phyloP scores from a whole-genome alignment of 176 grass and related monocot genomes.

The Oropetium thomaeum region DNA sequence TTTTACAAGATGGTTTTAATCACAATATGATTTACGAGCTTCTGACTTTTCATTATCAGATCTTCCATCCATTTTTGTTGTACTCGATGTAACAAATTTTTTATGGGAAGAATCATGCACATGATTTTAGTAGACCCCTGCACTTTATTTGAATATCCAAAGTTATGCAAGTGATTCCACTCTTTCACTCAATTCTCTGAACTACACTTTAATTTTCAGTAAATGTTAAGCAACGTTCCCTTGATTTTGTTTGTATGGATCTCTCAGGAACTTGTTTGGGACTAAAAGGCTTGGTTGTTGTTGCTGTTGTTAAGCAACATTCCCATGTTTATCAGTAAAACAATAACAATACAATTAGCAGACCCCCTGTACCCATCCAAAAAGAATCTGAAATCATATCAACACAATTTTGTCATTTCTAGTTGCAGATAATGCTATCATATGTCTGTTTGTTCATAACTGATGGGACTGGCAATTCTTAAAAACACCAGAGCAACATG shows the following conservation, averaged over 20 bases:
- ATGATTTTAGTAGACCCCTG: not conserved
- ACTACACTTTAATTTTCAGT: not conserved
- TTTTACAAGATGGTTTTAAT: not conserved
- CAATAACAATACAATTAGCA: not conserved
- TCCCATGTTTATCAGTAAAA: too few species aligned
- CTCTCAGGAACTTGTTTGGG: too few species aligned
- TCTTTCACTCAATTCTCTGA: not conserved
- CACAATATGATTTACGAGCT: not conserved
- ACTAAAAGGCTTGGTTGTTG: too few species aligned
- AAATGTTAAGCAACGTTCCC: too few species aligned
- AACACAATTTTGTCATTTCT: not conserved
- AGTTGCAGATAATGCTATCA: not conserved
- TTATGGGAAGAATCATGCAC: not conserved
- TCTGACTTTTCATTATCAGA: not conserved
- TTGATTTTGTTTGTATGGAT: too few species aligned
- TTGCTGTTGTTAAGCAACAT: too few species aligned
- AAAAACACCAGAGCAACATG: not conserved
- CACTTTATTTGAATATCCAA: not conserved
- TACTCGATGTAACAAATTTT: not conserved
- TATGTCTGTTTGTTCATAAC: not conserved
- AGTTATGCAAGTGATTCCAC: not conserved
- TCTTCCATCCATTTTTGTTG: not conserved
- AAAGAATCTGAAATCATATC: not conserved
- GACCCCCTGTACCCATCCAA: not conserved
- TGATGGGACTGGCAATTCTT: not conserved